Evolutionary conservation across 768 basidiomycete species (phyloP).

Genomic region (Lactifluus piperatus): DNA sequence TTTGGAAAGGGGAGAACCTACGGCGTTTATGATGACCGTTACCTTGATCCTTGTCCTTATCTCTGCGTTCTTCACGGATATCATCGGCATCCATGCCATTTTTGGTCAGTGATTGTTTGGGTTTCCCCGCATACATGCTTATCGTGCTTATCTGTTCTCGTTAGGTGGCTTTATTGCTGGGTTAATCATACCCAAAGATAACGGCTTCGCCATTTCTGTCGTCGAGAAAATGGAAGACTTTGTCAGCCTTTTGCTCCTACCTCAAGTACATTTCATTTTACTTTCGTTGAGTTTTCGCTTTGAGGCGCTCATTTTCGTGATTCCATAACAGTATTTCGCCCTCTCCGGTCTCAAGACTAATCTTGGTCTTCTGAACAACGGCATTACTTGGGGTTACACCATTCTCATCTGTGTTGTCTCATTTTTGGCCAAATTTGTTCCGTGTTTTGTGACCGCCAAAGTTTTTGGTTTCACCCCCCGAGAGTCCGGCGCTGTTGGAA

Average conservation of each 20-base stretch:
- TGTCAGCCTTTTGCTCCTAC: constrained; percentile 66
- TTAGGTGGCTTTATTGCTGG: constrained; percentile 76
- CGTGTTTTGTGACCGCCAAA: constrained; percentile 54
- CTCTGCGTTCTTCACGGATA: constrained; percentile 78
- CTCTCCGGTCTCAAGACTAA: constrained; percentile 76
- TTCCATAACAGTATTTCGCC: constrained; percentile 56
- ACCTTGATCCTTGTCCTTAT: constrained; percentile 65
- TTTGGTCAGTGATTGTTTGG: constrained; percentile 35
- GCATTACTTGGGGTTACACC: constrained; percentile 75
- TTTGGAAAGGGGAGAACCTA: constrained; percentile 64
- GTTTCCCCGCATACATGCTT: not conserved
- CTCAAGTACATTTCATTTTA: constrained; percentile 45
- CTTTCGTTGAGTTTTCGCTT: not conserved
- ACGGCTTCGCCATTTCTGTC: constrained; percentile 70
- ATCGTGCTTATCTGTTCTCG: constrained; percentile 16
- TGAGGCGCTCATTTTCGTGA: constrained; percentile 13
- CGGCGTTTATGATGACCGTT: constrained; percentile 68
- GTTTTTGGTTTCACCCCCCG: constrained; percentile 56
- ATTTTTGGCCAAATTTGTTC: constrained; percentile 71
- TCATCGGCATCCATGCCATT: constrained; percentile 71
- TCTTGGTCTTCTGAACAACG: constrained; percentile 65
- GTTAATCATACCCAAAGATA: constrained; percentile 73
- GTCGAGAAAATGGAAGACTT: constrained; percentile 86
- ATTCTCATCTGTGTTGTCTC: constrained; percentile 66
- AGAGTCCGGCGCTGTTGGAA: constrained; percentile 78